These are phyloP conservation scores for Rauvolfia tetraphylla DNA, from an alignment of 257 asterid species.

Conservation along the genomic window DNA sequence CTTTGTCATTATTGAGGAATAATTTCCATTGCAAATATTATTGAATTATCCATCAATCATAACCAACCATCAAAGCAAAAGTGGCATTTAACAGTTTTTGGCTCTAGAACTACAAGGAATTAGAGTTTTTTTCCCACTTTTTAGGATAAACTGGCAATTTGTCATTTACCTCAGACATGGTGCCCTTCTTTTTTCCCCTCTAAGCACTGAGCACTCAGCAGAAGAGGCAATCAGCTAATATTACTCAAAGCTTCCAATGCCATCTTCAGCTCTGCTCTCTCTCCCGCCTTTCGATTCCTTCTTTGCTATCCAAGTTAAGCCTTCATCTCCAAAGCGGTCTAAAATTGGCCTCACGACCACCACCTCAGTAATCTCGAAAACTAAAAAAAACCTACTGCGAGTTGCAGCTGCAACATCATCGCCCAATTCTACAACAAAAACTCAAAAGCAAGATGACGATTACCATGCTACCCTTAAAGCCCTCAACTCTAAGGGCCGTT, in stretches of 20 bases:
- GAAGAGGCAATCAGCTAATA: neutral
- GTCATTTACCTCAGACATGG: too few species aligned
- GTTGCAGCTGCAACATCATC: constrained; percentile 13
- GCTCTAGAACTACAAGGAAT: too few species aligned
- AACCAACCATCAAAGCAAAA: too few species aligned
- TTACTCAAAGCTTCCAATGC: neutral
- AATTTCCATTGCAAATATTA: too few species aligned
- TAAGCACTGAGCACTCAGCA: neutral
- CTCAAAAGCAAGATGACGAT: constrained; percentile 58
- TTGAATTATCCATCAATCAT: too few species aligned
- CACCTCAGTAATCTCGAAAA: neutral
- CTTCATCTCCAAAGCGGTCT: neutral
- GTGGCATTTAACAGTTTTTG: too few species aligned
- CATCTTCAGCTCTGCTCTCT: neutral
- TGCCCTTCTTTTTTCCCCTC: too few species aligned
- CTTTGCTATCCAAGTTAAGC: neutral
- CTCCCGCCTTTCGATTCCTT: neutral
- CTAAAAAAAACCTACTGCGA: neutral
- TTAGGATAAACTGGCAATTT: too few species aligned
- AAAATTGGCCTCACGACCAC: neutral
- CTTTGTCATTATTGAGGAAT: too few species aligned
- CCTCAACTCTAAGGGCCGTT: constrained; percentile 88
- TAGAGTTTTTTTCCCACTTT: too few species aligned
- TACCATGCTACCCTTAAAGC: constrained; percentile 87
- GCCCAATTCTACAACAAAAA: constrained; percentile 25